These are phyloP conservation scores for Suillus cothurnatus DNA, from an alignment of 768 basidiomycete species.

Conservation along the genomic window DNA sequence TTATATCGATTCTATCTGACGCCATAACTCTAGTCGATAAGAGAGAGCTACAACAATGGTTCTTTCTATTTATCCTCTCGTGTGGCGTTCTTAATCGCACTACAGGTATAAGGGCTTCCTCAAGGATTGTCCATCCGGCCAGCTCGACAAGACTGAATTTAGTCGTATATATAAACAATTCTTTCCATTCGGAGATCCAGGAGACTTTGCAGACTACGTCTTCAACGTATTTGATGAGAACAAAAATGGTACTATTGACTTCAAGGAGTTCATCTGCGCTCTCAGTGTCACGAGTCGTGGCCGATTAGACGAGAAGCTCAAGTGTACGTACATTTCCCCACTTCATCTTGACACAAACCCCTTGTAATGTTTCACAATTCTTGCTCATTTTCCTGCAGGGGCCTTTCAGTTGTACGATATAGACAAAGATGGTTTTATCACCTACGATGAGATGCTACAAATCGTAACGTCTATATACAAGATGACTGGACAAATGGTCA, in stretches of 20 bases:
- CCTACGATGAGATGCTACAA: conserved; percentile 98
- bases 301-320: conserved; percentile 94
- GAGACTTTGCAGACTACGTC: conserved; percentile 96
- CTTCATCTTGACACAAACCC: conserved; percentile 9
- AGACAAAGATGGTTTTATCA: conserved; percentile 96
- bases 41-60: conserved; percentile 97
- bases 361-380: background rate
- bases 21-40: conserved; percentile 74
- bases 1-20: conserved; percentile 12
- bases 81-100: conserved; percentile 10
- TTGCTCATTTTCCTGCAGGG: conserved; percentile 59
- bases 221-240: conserved; percentile 98
- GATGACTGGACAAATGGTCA: conserved; percentile 99
- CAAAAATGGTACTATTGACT: conserved; percentile 97
- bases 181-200: conserved; percentile 99
- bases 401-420: conserved; percentile 99
- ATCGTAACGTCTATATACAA: conserved; percentile 99
- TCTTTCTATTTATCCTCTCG: conserved; percentile 13
- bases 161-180: conserved; percentile 99
- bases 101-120: conserved; percentile 98
- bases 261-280: conserved; percentile 99
- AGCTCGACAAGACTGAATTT: conserved; percentile 95
- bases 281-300: conserved; percentile 94
- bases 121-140: conserved; percentile 97
- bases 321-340: conserved; percentile 63